phyloP scores from a whole-genome alignment of 139 green algal genomes.

The Ulvella scutata region DNA sequence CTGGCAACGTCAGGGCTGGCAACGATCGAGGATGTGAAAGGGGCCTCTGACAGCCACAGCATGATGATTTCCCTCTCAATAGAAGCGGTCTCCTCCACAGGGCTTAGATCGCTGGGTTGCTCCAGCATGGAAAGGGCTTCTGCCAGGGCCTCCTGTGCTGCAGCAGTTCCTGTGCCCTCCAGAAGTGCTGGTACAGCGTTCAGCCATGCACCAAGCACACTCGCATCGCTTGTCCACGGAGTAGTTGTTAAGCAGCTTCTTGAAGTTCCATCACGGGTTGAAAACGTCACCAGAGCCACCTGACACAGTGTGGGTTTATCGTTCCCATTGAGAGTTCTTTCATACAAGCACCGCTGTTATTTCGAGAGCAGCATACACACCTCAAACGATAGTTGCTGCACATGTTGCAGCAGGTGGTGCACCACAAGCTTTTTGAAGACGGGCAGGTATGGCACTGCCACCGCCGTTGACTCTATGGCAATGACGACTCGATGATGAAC shows the following conservation, averaged over 20 bases:
- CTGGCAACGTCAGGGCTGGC: not conserved
- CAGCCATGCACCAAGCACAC: not conserved
- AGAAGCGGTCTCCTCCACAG: not conserved
- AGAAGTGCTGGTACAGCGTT: not conserved
- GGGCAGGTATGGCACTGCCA: no score
- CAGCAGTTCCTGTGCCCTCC: not conserved
- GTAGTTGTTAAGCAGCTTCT: not conserved
- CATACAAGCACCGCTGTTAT: no score
- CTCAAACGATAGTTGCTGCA: no score
- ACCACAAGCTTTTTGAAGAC: no score
- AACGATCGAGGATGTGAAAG: not conserved
- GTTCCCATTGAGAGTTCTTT: no score
- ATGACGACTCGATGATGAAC: no score
- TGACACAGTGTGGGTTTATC: no score
- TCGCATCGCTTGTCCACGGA: not conserved
- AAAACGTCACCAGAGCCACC: not conserved
- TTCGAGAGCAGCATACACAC: no score
- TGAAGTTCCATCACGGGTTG: not conserved
- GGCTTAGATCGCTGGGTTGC: not conserved
- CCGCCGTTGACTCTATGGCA: no score
- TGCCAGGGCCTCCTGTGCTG: not conserved
- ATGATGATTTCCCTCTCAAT: not conserved
- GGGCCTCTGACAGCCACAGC: not conserved
- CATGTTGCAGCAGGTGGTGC: no score
- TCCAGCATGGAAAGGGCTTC: slow-evolving; percentile 1